Evolutionary conservation across 2,329 filamentous ascomycete genomes (phyloP), one percentile per base, ranked within the genome.

Genomic region (Clonostachys solani): DNA sequence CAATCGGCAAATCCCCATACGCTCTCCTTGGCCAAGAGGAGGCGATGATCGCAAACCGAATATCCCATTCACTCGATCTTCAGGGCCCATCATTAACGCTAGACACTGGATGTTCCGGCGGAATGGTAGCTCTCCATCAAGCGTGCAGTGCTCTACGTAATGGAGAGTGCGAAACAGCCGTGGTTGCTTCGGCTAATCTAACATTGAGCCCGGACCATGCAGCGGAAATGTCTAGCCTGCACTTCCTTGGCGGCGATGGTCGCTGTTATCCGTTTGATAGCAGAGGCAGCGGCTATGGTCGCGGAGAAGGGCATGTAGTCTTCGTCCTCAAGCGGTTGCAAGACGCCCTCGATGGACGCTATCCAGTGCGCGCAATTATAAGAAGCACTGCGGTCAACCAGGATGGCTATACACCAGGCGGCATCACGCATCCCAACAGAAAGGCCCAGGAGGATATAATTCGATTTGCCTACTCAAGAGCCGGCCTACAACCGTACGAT

Each of bases 221-320:
- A 35, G 19, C 37, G n/a, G 19, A 13, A 45, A 29, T 45, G 16
- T 8, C 23, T 9, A 29, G 10, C 10, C 23, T 29, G 10, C 23
- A 29, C 6, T 29, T 80, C 45, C 61, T 80, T 1, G 75, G 73
- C 40, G 67, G 73, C 2, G 68, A 74, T 45, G 75, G 77, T 2
- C 74, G 67, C 48, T 73, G 66, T 29, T 73, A 73, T 49, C 75
- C 76, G 5, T 84, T 78, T 55, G 82, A 83, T 53, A 58, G 67
- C n/a, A 68, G 71, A 5, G 83, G 79, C n/a, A 77, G 79, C 48
- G 84, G 84, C 1, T 87, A 86, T 55, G 81, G 76, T 0, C 71
- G 83, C 33, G 83, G 82, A 2, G 84, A 87, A 55, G 84, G 82
- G 1, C 68, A 78, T 29, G 80, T 72, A 0, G 69, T 78, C n/a